A percentile compares a stretch with the other conserved stretches of the same genome.
These are phyloP conservation scores for Hymenoscyphus linearis DNA, from an alignment of 2,329 filamentous ascomycete genomes.

Conservation along the genomic window DNA sequence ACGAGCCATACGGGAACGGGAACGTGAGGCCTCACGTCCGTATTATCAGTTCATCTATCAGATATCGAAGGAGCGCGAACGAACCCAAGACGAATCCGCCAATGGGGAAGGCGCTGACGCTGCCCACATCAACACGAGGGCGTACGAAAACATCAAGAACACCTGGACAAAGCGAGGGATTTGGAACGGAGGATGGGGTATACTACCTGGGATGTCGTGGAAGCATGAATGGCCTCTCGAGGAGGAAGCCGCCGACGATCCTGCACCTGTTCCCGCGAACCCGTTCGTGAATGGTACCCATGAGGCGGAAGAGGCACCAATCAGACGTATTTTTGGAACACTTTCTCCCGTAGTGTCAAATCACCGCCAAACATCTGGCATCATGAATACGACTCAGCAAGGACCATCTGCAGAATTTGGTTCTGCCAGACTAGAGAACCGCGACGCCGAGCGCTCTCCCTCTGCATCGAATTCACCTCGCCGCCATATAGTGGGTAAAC, in stretches of 20 bases:
- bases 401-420: conserved; percentile 10
- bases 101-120: conserved; percentile 18
- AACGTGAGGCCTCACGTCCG: conserved; percentile 27
- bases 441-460: conserved; percentile 15
- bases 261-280: conserved; percentile 18
- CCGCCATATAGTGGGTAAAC: conserved; percentile 16
- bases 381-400: conserved; percentile 14
- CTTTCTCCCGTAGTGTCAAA: conserved; percentile 10
- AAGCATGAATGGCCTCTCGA: conserved; percentile 29
- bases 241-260: conserved; percentile 12
- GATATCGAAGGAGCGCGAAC: conserved; percentile 27
- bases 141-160: conserved; percentile 30
- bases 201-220: conserved; percentile 31
- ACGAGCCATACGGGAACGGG: conserved; percentile 13
- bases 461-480: conserved; percentile 17
- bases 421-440: conserved; percentile 1
- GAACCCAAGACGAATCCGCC: conserved; percentile 26
- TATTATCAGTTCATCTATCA: conserved; percentile 30
- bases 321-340: conserved; percentile 16
- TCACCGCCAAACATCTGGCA: conserved; percentile 5
- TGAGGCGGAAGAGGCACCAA: conserved; percentile 19
- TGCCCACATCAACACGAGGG: conserved; percentile 28
- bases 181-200: conserved; percentile 30
- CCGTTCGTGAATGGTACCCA: conserved; percentile 18
- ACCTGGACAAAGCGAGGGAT: conserved; percentile 28